Evolutionary conservation across 768 basidiomycete species (phyloP).

Genomic region (Daedalea quercina): DNA sequence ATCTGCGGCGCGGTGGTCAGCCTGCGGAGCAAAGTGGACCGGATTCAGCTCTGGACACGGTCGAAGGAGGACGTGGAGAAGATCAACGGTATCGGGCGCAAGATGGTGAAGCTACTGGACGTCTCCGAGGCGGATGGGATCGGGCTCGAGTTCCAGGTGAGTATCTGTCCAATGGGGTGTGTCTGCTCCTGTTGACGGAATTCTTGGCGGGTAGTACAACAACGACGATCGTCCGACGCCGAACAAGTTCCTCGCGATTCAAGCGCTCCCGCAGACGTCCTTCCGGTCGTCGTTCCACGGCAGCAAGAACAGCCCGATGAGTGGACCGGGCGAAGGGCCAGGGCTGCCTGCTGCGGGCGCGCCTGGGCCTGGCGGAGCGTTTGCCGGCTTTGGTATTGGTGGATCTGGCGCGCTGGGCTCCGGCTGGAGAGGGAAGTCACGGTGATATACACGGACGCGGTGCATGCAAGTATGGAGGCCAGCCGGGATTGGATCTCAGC

Average conservation of each 20-base stretch:
- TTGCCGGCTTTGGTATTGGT: slow-evolving; percentile 42
- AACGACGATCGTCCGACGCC: slow-evolving; percentile 79
- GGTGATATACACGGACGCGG: too few relatives aligned
- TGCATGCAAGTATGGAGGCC: too few relatives aligned
- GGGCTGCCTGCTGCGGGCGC: slow-evolving; percentile 23
- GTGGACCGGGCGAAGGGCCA: slow-evolving; percentile 19
- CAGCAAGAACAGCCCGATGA: slow-evolving; percentile 24
- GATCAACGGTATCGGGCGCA: slow-evolving; percentile 80
- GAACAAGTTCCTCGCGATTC: slow-evolving; percentile 79
- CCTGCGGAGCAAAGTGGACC: slow-evolving; percentile 76
- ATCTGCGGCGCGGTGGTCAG: slow-evolving; percentile 88
- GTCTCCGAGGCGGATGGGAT: slow-evolving; percentile 80
- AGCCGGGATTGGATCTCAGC: too few relatives aligned
- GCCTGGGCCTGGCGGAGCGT: slow-evolving; percentile 32
- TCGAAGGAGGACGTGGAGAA: slow-evolving; percentile 80
- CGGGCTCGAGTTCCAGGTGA: slow-evolving; percentile 86
- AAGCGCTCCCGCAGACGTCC: slow-evolving; percentile 57
- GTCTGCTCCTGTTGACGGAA: not conserved
- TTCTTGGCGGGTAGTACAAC: slow-evolving; percentile 61
- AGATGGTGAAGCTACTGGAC: slow-evolving; percentile 76
- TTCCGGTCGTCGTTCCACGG: slow-evolving; percentile 66
- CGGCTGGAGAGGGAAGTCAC: slow-evolving; percentile 22
- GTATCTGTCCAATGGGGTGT: slow-evolving; percentile 15
- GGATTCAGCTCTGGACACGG: slow-evolving; percentile 90
- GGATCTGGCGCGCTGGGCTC: slow-evolving; percentile 28